phyloP scores from a whole-genome alignment of 345 rosid genomes.

The Bretschneidera sinensis region DNA sequence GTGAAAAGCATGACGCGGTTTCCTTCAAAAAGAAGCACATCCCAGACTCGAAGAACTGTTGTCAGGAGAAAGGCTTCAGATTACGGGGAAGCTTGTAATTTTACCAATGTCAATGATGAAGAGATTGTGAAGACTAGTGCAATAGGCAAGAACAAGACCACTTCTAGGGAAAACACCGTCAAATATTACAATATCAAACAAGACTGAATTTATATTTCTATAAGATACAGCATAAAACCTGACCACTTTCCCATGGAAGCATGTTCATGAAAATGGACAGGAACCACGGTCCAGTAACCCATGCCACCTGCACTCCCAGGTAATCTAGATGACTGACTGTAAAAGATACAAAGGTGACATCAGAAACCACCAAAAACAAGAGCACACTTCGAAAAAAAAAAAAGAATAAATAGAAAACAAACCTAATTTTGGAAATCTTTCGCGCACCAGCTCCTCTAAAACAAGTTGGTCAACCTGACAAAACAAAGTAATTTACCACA shows the following conservation, averaged over 20 bases:
- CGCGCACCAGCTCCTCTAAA: slow-evolving; percentile 91
- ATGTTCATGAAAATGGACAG: slow-evolving; percentile 99
- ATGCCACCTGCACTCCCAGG: slow-evolving; percentile 97
- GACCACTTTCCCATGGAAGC: slow-evolving; percentile 99
- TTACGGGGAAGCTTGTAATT: slow-evolving; percentile 19
- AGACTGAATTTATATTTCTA: slow-evolving; percentile 15
- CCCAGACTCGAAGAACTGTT: slow-evolving; percentile 99
- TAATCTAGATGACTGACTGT: slow-evolving; percentile 99
- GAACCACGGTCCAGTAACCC: slow-evolving; percentile 99
- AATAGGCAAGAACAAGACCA: not conserved
- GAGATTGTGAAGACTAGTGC: not conserved
- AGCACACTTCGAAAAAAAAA: slow-evolving; percentile 1
- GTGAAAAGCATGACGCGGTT: slow-evolving; percentile 93
- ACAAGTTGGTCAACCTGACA: slow-evolving; percentile 95
- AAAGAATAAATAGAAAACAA: slow-evolving; percentile 15
- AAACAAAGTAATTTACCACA: slow-evolving; percentile 12
- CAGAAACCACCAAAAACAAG: slow-evolving; percentile 15
- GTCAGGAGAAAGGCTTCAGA: slow-evolving; percentile 24
- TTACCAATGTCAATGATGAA: not conserved
- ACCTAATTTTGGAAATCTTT: slow-evolving; percentile 99
- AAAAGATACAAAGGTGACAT: slow-evolving; percentile 22
- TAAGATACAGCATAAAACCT: slow-evolving; percentile 54
- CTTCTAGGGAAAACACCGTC: not conserved
- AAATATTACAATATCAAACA: slow-evolving; percentile 18
- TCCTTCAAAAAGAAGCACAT: slow-evolving; percentile 97